Evolutionary conservation across 83 land plant species (phyloP).

Genomic region (Thuja plicata): DNA sequence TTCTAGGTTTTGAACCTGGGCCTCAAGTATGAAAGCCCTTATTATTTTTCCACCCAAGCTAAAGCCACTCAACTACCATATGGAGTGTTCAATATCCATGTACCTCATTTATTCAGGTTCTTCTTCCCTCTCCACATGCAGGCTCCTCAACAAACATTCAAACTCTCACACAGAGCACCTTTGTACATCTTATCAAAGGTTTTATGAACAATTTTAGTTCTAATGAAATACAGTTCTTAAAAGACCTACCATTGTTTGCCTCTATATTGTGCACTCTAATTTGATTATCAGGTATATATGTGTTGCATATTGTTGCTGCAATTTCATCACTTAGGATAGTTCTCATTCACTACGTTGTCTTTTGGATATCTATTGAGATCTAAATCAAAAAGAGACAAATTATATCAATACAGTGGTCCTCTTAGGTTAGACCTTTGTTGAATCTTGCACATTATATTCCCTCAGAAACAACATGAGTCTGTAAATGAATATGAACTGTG

Average conservation of each 20-base stretch:
- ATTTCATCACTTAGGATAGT: neutral
- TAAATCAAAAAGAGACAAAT: neutral
- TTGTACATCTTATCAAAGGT: neutral
- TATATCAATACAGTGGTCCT: neutral
- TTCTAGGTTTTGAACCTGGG: neutral
- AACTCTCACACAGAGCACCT: neutral
- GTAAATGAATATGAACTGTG: neutral
- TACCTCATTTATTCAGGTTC: neutral
- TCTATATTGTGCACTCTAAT: no score
- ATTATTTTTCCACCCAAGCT: neutral
- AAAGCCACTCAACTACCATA: neutral
- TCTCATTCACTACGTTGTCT: neutral
- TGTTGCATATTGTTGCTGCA: neutral
- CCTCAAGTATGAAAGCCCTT: neutral
- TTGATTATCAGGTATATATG: neutral
- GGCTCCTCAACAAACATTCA: neutral
- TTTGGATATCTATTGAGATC: neutral
- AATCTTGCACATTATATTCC: neutral
- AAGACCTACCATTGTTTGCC: neutral
- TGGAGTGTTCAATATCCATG: neutral
- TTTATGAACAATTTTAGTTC: neutral
- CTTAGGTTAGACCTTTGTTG: neutral
- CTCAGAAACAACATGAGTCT: neutral
- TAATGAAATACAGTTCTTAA: neutral
- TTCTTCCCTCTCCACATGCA: neutral